Base-by-base conservation (phyloP, 805 yeast genomes). In the Cyberlindnera veronae region DNA sequence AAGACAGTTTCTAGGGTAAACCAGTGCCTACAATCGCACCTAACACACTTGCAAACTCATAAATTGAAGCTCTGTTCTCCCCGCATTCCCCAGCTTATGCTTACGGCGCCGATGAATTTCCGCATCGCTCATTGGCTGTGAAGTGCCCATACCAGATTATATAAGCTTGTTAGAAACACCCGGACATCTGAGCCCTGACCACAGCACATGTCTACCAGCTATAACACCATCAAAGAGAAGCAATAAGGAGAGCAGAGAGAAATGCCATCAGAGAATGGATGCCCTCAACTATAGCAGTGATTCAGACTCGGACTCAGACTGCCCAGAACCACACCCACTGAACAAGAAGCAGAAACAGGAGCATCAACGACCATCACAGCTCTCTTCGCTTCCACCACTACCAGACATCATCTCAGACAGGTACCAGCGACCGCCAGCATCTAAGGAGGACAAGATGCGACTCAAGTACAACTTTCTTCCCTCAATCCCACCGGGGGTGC, bases 401-500 rank as follows among this genome's bases (percentile, higher is more conserved):
- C 50, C 53, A 32, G 29, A 38, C 16, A 23, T 36, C 28, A 44
- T 48, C 15, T n/a, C 20, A 6, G 30, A 38, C 15, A 38, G 29
- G 26, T 32, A 16, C 33, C 38, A 32, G 7, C 28, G 21, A n/a
- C n/a, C 33, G 12, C 42, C 38, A 15, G 20, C 28, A 2, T 15
- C 36, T 3, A 36, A 32, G 16, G 22, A 19, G 10, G 17, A 13
- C 9, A 21, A 28, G 14, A 45, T 45, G 49, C 28, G 20, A 11
- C 24, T 37, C 6, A 17, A 24, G 15, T 35, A 42, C 33, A 30
- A 29, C 18, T 5, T 23, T 2, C 32, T 37, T 5, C 9, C 36
- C 14, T 26, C 11, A 10, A 21, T 39, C 8, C 41, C 46, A 7
- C 22, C 19, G 3, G 43, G 47, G 13, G 24, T 32, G 20, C 22